A percentile compares a stretch with the other conserved stretches of the same genome.
phyloP scores from a whole-genome alignment of 805 yeast species.

The Clavispora carvajalis region DNA sequence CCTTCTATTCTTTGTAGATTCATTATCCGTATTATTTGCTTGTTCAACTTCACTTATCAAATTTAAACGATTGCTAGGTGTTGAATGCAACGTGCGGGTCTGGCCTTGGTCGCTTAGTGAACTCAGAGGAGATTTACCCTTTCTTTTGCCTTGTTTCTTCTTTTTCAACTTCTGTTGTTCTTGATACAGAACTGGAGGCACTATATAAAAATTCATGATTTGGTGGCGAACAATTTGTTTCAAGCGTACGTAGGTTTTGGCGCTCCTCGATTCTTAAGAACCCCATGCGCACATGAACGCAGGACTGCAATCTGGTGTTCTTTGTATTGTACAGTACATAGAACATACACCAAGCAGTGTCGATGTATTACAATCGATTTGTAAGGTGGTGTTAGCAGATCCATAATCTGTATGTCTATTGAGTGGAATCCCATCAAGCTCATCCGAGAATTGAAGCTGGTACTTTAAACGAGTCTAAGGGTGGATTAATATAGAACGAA shows the following conservation, averaged over 20 bases:
- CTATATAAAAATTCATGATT: conserved; percentile 34
- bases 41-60: not conserved
- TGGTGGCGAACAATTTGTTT: not conserved
- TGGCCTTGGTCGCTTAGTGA: not conserved
- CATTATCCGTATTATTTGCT: not conserved
- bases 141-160: conserved; percentile 7
- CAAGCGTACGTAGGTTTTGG: not conserved
- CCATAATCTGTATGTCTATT: too few relatives aligned
- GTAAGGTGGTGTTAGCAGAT: too few relatives aligned
- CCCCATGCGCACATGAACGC: not conserved
- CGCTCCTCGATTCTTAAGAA: not conserved
- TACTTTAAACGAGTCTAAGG: too few relatives aligned
- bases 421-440: too few relatives aligned
- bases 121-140: not conserved
- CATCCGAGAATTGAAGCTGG: too few relatives aligned
- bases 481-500: too few relatives aligned
- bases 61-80: not conserved
- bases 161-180: conserved; percentile 33
- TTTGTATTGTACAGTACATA: too few relatives aligned
- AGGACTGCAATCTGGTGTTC: not conserved
- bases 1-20: not conserved
- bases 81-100: not conserved
- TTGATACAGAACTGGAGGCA: conserved; percentile 37
- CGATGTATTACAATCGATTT: too few relatives aligned
- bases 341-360: too few relatives aligned